Base-by-base conservation (phyloP, 345 rosid species). In the Eucalyptus cloeziana region DNA sequence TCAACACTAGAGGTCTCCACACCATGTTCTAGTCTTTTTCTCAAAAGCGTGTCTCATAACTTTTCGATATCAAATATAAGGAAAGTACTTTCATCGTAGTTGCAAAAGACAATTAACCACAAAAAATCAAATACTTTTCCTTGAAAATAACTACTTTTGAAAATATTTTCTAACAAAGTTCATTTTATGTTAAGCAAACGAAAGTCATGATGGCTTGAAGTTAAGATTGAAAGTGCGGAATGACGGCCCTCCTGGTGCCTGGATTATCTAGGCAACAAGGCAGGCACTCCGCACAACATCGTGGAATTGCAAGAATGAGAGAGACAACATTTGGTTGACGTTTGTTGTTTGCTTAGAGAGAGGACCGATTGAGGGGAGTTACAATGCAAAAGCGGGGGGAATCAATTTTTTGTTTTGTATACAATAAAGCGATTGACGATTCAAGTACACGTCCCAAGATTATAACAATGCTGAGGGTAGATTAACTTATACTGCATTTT, bases 271-370 rank as follows among this genome's bases (percentile, higher is more conserved):
- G 31, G 69, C 31, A 60, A 30, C 31, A 60, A 27, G 69, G 31
- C 0, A 60, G 16, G 8, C 0, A 60, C 67, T 58, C n/a, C 1
- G 13, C 14, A 25, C 64, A 58, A 5, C 2, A 27, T 27, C 15
- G 4, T 12, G 15, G 16, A 12, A 60, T 60, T 27, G 69, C 15
- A 60, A 11, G 31, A 60, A 27, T 1, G 69, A 62, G 33, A 62
- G 33, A 62, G 69, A 12, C 16, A 27, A 27, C 69, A 62, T 62
- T 62, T 62, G 69, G 33, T 62, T 30, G 69, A 62, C 2, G 2
- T 13, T 62, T 62, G 8, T 30, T 62, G 69, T 30, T 27, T 27
- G 69, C 69, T 30, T 62, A 12, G 69, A 62, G 33, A 62, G 16
- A 62, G 69, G 31, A 27, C 15, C 31, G 1, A 62, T 62, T 13